These are phyloP conservation scores for Candida neerlandica DNA, from an alignment of 1,139 yeast genomes.

Conservation along the genomic window DNA sequence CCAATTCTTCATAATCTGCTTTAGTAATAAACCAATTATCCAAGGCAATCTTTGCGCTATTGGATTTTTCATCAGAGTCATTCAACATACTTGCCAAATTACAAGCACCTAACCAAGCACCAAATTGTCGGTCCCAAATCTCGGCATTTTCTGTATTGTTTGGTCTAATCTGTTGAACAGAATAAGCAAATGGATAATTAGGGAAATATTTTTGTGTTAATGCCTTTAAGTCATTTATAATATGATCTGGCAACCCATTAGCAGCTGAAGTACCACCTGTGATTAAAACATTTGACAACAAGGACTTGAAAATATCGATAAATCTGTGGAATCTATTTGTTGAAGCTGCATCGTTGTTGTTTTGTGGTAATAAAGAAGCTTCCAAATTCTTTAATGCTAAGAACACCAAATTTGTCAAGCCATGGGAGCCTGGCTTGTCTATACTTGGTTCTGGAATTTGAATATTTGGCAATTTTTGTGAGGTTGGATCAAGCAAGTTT, in stretches of 20 bases:
- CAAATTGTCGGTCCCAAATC: constrained; percentile 55
- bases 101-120: constrained; percentile 71
- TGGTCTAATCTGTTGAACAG: constrained; percentile 20
- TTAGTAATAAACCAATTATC: constrained; percentile 58
- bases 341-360: constrained; percentile 24
- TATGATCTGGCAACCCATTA: constrained; percentile 62
- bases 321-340: constrained; percentile 36
- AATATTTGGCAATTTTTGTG: constrained; percentile 34
- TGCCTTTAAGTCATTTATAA: constrained; percentile 59
- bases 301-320: constrained; percentile 43
- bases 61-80: constrained; percentile 39
- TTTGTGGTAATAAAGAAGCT: constrained; percentile 30
- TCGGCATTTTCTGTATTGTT: constrained; percentile 30
- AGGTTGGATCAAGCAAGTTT: constrained; percentile 57
- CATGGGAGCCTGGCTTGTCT: constrained; percentile 44
- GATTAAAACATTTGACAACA: constrained; percentile 61
- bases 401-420: constrained; percentile 43
- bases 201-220: constrained; percentile 50
- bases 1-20: constrained; percentile 61
- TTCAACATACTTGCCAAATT: constrained; percentile 57
- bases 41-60: constrained; percentile 46
- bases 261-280: constrained; percentile 68
- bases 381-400: constrained; percentile 42
- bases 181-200: constrained; percentile 40
- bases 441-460: constrained; percentile 40